Percentiles rank a stretch among this genome's conserved stretches.
Evolutionary conservation across 177 flowering plant species (phyloP).

Genomic region (Telopea speciosissima): DNA sequence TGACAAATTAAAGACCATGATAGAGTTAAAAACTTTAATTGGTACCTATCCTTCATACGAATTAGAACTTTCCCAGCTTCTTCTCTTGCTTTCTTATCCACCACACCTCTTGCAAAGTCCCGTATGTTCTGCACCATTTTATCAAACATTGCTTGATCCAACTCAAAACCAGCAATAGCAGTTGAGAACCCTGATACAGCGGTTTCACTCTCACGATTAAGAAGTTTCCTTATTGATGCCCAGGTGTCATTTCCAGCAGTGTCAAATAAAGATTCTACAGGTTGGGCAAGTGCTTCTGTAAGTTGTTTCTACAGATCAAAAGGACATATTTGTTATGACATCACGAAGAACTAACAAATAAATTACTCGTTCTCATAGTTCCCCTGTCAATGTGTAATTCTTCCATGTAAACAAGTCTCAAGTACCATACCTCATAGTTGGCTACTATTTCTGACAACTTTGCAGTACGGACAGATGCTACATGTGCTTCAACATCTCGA

Average conservation of each 20-base stretch:
- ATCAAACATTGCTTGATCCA: constrained; percentile 52
- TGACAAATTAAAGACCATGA: background rate
- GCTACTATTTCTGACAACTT: constrained; percentile 64
- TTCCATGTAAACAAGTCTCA: background rate
- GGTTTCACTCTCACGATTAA: constrained; percentile 57
- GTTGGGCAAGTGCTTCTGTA: constrained; percentile 61
- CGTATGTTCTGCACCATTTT: constrained; percentile 48
- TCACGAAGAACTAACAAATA: background rate
- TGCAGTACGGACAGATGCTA: constrained; percentile 52
- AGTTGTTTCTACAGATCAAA: constrained; percentile 50
- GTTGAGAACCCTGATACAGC: constrained; percentile 54
- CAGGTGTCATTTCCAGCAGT: constrained; percentile 76
- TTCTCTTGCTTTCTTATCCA: constrained; percentile 75
- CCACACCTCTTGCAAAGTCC: constrained; percentile 56
- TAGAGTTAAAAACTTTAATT: background rate
- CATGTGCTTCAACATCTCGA: constrained; percentile 88
- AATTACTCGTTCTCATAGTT: background rate
- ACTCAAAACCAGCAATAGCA: constrained; percentile 69
- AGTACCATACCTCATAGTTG: constrained; percentile 53
- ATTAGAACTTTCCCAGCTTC: constrained; percentile 84
- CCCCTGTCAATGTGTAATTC: background rate
- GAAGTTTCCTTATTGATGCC: constrained; percentile 80
- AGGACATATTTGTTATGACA: background rate
- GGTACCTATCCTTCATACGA: constrained; percentile 89
- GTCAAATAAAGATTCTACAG: constrained; percentile 84